Base-by-base conservation (phyloP, 768 basidiomycete genomes). In the Hericium coralloides region DNA sequence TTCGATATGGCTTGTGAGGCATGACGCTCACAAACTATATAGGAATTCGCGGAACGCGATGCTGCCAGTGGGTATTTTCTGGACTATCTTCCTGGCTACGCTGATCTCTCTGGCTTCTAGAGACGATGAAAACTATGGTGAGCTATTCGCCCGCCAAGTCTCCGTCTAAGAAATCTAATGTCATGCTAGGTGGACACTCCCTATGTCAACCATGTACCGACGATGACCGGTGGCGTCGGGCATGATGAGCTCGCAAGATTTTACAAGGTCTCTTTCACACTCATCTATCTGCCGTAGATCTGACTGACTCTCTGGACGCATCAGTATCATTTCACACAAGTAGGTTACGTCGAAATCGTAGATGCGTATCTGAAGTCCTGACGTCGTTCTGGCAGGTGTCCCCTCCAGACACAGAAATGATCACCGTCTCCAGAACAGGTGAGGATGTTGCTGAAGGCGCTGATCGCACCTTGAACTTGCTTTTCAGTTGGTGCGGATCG, bases 211-310 rank as follows among this genome's bases (percentile, higher is more conserved):
- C 71, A 70, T 54, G 63, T 73, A 18, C 64, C 79, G 10, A 79
- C 77, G 7, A 67, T 78, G 70, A 79, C 74, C 2, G 78, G 79
- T 18, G 78, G 76, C 17, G 67, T 76, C 18, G 78, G 75, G 3
- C 65, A 70, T 43, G 64, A 70, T n/a, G 70, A 73, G 6, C 63
- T 78, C 15, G 69, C 73, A 17, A 70, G 72, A n/a, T 78, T 79
- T 63, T 80, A 79, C 65, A 74, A 74, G 67, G 72, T 71, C 25
- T 53, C 66, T 31, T 31, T 31, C 31, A 36, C 39, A 37, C 31
- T 22, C 26, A 41, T 20, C 18, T 9, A 36, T 14, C 26, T 36
- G 43, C 52, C 52, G 12, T 25, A 9, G 31, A 31, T 31, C 31
- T 57, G 38, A 17, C 49, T 39, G 23, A 31, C 31, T 31, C 31